Percentiles rank a stretch among this genome's conserved stretches.
Conservation (phyloP, 169 alveolate species). For the Plasmodium inui region DNA sequence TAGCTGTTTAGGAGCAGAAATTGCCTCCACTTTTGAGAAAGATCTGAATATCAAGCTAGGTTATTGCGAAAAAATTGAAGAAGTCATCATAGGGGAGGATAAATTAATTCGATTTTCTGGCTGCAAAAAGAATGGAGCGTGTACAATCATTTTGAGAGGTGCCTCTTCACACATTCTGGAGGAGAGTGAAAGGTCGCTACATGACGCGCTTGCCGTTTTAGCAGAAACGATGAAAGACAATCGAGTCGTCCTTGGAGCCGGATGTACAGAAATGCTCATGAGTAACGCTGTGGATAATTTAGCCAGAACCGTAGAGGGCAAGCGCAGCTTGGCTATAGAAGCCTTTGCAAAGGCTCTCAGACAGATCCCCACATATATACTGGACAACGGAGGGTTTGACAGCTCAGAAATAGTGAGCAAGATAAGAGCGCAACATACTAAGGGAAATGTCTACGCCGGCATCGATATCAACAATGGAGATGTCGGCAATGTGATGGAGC, state of each 20-base stretch:
- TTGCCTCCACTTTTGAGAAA: constrained; percentile 98
- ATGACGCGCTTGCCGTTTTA: constrained; percentile 99
- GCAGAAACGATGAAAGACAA: constrained; percentile 94
- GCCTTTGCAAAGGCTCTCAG: constrained; percentile 98
- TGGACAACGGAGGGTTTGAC: constrained; percentile 98
- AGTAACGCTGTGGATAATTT: constrained; percentile 96
- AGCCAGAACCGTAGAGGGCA: constrained; percentile 96
- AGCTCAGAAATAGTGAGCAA: constrained; percentile 97
- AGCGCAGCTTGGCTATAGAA: constrained; percentile 97
- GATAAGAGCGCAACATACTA: constrained; percentile 95
- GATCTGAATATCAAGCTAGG: constrained; percentile 96
- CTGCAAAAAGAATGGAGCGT: constrained; percentile 95
- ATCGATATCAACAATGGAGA: constrained; percentile 93
- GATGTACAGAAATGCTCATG: constrained; percentile 98
- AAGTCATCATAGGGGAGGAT: constrained; percentile 99
- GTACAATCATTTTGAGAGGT: constrained; percentile 98
- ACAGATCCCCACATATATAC: constrained; percentile 96
- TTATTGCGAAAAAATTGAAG: constrained; percentile 96
- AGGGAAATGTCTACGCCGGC: constrained; percentile 94
- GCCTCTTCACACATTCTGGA: constrained; percentile 99
- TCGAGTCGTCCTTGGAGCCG: constrained; percentile 98
- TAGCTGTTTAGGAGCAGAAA: constrained; percentile 98
- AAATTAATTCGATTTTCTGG: constrained; percentile 97
- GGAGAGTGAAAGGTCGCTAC: constrained; percentile 99
- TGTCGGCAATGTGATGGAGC: constrained; percentile 95